A percentile compares a stretch with the other conserved stretches of the same genome.
Conservation (phyloP, 2,329 filamentous ascomycete species). For the Fusarium transvaalense region DNA sequence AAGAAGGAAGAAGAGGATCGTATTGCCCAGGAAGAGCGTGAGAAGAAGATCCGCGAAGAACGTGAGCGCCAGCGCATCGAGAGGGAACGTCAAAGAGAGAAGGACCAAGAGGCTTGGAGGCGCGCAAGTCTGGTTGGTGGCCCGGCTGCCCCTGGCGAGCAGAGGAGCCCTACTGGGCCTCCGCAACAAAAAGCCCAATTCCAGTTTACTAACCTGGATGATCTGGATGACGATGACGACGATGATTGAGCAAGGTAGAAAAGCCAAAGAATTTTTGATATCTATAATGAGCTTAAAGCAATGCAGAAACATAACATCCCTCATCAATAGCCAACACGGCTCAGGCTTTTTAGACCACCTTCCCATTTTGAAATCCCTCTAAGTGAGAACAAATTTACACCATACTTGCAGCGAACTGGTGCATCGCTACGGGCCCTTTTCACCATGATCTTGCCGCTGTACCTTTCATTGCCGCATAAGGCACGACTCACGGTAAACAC, state of each 20-base stretch:
- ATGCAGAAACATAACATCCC: slow-evolving; percentile 28
- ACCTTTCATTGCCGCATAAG: not conserved
- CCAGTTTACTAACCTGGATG: slow-evolving; percentile 66
- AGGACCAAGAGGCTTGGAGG: slow-evolving; percentile 58
- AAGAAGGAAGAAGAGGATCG: slow-evolving; percentile 62
- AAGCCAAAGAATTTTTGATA: slow-evolving; percentile 7
- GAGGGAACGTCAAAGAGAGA: slow-evolving; percentile 58
- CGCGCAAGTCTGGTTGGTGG: slow-evolving; percentile 53
- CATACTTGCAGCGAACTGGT: slow-evolving; percentile 31
- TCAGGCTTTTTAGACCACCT: slow-evolving; percentile 20
- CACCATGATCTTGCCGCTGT: slow-evolving; percentile 12
- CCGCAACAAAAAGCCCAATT: slow-evolving; percentile 64
- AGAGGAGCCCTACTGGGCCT: slow-evolving; percentile 44
- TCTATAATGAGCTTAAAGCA: slow-evolving; percentile 37
- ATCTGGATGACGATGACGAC: slow-evolving; percentile 61
- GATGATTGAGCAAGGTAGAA: slow-evolving; percentile 46
- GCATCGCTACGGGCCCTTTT: slow-evolving; percentile 5
- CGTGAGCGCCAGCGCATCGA: slow-evolving; percentile 57
- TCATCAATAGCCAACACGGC: slow-evolving; percentile 33
- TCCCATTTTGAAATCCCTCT: slow-evolving; percentile 35
- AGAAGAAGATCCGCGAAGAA: slow-evolving; percentile 57
- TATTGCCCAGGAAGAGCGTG: slow-evolving; percentile 60
- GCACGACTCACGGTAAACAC: slow-evolving; percentile 19
- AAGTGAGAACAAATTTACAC: slow-evolving; percentile 37
- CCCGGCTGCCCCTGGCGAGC: slow-evolving; percentile 46